A percentile compares a stretch with the other conserved stretches of the same genome.
phyloP scores from a whole-genome alignment of 768 basidiomycete genomes.

The Dendrothele bispora region DNA sequence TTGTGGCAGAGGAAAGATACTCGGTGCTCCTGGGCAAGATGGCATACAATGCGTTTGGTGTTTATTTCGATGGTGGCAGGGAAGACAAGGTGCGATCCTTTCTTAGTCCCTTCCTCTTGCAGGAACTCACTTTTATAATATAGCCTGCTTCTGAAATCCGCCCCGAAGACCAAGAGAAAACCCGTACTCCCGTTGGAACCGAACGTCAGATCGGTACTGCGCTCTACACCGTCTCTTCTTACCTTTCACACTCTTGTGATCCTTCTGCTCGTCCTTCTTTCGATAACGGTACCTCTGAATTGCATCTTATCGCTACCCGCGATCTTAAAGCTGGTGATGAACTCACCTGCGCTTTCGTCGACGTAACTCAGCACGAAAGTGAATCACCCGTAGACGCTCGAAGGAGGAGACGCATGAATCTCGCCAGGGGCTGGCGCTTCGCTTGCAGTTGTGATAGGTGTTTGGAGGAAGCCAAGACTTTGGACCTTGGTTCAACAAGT shows the following conservation, averaged over 20 bases:
- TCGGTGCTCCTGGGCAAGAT: slow-evolving; percentile 66
- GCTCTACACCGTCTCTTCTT: slow-evolving; percentile 75
- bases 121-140: background rate
- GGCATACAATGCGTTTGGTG: slow-evolving; percentile 76
- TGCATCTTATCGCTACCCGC: slow-evolving; percentile 66
- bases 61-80: slow-evolving; percentile 64
- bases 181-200: slow-evolving; percentile 78
- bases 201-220: slow-evolving; percentile 74
- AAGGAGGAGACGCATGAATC: slow-evolving; percentile 65
- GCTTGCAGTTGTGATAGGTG: slow-evolving; percentile 74
- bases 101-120: slow-evolving; percentile 3
- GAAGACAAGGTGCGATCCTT: slow-evolving; percentile 59
- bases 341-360: slow-evolving; percentile 75
- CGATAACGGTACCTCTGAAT: slow-evolving; percentile 61
- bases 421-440: slow-evolving; percentile 82
- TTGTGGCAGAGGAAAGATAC: slow-evolving; percentile 65
- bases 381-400: slow-evolving; percentile 59
- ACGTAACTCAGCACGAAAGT: slow-evolving; percentile 53
- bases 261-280: slow-evolving; percentile 71
- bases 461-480: slow-evolving; percentile 49
- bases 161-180: slow-evolving; percentile 72
- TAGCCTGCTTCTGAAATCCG: slow-evolving; percentile 55
- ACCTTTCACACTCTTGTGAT: slow-evolving; percentile 74
- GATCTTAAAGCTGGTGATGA: slow-evolving; percentile 76
- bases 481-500: slow-evolving; percentile 29